These are phyloP conservation scores for Leccinum huronense DNA, from an alignment of 1,284 basidiomycete genomes.

Conservation along the genomic window DNA sequence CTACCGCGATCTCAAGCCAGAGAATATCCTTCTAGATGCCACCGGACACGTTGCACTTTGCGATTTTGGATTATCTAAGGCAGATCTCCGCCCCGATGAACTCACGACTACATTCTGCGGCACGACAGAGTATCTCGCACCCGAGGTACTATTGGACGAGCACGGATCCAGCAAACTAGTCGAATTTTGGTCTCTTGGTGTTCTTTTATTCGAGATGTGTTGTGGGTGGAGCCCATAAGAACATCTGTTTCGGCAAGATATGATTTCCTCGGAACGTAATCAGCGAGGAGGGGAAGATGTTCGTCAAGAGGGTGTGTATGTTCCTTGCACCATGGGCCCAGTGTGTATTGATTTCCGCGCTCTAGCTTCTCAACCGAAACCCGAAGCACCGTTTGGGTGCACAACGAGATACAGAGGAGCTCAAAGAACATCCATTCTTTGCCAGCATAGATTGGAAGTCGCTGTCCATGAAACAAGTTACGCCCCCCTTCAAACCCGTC, in stretches of 20 bases:
- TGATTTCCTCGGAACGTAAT: slow-evolving; percentile 97
- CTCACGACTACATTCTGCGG: slow-evolving; percentile 98
- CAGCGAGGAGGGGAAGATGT: slow-evolving; percentile 97
- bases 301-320: slow-evolving; percentile 86
- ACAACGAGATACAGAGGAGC: slow-evolving; percentile 85
- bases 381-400: slow-evolving; percentile 96
- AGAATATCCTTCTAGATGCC: slow-evolving; percentile 95
- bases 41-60: slow-evolving; percentile 96
- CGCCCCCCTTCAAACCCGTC: slow-evolving; percentile 96
- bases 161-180: slow-evolving; percentile 99
- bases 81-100: slow-evolving; percentile 90
- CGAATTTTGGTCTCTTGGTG: slow-evolving; percentile 97
- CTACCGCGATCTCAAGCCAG: slow-evolving; percentile 96
- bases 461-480: slow-evolving; percentile 86
- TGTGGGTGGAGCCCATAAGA: slow-evolving; percentile 99
- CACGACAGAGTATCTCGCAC: slow-evolving; percentile 96
- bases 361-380: slow-evolving; percentile 93
- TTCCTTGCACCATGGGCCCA: slow-evolving; percentile 14
- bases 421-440: slow-evolving; percentile 98
- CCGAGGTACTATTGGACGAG: slow-evolving; percentile 98
- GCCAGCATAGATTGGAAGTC: slow-evolving; percentile 87
- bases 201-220: slow-evolving; percentile 95
- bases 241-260: slow-evolving; percentile 99
- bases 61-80: slow-evolving; percentile 97
- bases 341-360: slow-evolving; percentile 17